Base-by-base conservation (phyloP, 495 filamentous ascomycete species). In the Tuber melanosporum region DNA sequence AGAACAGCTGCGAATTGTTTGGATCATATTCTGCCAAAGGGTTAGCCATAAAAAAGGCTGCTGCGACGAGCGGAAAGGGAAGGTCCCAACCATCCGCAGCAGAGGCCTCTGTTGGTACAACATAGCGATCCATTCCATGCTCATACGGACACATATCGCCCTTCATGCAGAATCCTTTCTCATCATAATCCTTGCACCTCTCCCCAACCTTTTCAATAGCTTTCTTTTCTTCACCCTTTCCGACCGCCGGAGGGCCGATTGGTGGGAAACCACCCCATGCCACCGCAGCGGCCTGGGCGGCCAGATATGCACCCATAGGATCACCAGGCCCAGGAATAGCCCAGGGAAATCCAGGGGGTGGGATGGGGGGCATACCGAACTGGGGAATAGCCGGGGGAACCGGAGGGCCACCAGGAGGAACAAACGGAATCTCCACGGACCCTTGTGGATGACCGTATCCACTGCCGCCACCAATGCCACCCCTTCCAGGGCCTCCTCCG, bases 171-270 rank as follows among this genome's bases (percentile, higher is more conserved):
- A 91, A 96, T 0, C 95, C 95, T 79, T 94, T 93, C 1, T 88
- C 90, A 78, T 98, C 94, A 83, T 94, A 98, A 83, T 97, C 94
- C 69, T 90, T 89, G 82, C 95, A 98, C 75, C 91, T 87, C 82
- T 90, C 85, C 14, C 85, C 86, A 74, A 85, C 85, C 74, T 86
- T 87, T 49, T 83, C 81, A 0, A 79, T 79, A 8, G 81, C 42
- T 75, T 86, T 86, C 82, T 84, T 86, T 75, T 77, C 77, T 69
- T 77, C 80, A 2, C 72, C 32, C 49, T 82, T 82, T 66, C 57
- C 52, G 62, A 89, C 86, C 22, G 85, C 84, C 47, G 87, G 84
- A 82, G 91, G 41, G 26, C 73, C 75, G 42, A 77, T 73, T 71
- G 85, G 26, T 86, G 86, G 32, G 90, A 89, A 84, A 86, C 86